Percentiles rank a stretch among this genome's conserved stretches.
Evolutionary conservation across 2,329 filamentous ascomycete genomes (phyloP).

Genomic region (Penicillium sp.): DNA sequence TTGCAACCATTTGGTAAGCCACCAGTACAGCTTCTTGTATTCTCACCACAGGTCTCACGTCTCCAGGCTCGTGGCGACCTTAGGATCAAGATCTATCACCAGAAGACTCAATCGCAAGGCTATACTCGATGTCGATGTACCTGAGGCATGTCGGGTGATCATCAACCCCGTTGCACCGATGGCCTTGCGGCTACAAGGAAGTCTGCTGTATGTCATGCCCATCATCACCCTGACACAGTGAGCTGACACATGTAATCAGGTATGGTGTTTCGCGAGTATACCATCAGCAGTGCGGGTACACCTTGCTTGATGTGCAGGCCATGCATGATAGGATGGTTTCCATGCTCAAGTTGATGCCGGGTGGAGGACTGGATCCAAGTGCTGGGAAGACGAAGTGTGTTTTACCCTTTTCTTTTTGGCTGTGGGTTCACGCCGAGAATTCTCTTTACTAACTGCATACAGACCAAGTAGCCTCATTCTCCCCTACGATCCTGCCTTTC

Average conservation of each 20-base stretch:
- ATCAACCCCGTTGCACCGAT: slow-evolving; percentile 77
- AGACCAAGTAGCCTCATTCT: slow-evolving; percentile 57
- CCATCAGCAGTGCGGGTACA: slow-evolving; percentile 77
- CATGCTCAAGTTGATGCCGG: slow-evolving; percentile 55
- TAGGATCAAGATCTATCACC: slow-evolving; percentile 64
- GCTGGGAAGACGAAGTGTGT: slow-evolving; percentile 67
- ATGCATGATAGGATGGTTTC: slow-evolving; percentile 67
- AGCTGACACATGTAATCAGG: slow-evolving; percentile 29
- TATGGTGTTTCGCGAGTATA: slow-evolving; percentile 82
- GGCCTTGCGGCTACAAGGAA: slow-evolving; percentile 83
- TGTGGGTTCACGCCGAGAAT: not conserved
- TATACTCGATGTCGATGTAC: slow-evolving; percentile 80
- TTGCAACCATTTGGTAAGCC: slow-evolving; percentile 84
- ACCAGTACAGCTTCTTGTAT: not conserved
- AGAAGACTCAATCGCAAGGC: slow-evolving; percentile 76
- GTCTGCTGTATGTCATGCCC: slow-evolving; percentile 57
- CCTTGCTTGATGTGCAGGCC: slow-evolving; percentile 72
- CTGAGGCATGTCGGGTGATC: slow-evolving; percentile 84
- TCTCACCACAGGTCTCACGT: slow-evolving; percentile 6
- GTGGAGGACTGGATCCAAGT: slow-evolving; percentile 60
- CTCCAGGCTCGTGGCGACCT: slow-evolving; percentile 79
- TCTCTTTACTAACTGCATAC: slow-evolving; percentile 53
- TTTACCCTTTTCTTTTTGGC: not conserved
- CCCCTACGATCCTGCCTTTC: slow-evolving; percentile 74
- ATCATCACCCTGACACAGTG: no score